Evolutionary conservation across 495 filamentous ascomycete genomes (phyloP), one percentile per base, ranked within the genome.

Genomic region (Cryomyces minteri): DNA sequence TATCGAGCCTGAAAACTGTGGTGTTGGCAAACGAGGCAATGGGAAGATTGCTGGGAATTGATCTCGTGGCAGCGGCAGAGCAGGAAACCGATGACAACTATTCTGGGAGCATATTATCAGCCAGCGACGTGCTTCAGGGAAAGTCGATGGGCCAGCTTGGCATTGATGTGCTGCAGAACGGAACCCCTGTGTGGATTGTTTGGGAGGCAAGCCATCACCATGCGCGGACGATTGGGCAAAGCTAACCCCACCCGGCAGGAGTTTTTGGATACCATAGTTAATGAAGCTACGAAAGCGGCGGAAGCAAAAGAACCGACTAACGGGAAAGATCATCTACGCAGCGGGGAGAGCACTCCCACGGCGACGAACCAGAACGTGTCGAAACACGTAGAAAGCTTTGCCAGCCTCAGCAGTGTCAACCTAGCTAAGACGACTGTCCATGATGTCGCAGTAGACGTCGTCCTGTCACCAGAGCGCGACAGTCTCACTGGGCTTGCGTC

Each of bases 11-110:
- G 39, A 83, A 82, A 59, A 79, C 73, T 0, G 67, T 83, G 2
- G 65, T 80, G 4, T 54, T 84, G 12, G 79, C 78, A 6, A 84
- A 84, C 55, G 79, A 82, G 43, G 76, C 79, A 10, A 78, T 82
- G 77, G 73, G 71, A 18, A 64, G 71, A 41, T 52, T 84, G 46
- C 56, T 84, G 34, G 71, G 68, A 10, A 58, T 77, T 46, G 61
- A 67, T 9, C 43, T 52, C 12, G 18, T 6, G 5, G 43, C 32
- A 5, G 31, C 39, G 12, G 14, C 29, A 9, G 31, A 43, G 9
- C n/a, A 43, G 6, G 31, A 43, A 12, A n/a, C 31, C 10, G 57
- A 60, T 12, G 47, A 53, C 14, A 25, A 25, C 18, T 25, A 25
- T 25, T 7, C 6, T 11, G 31, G 12, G 7, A 45, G 49, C 47